Base-by-base conservation (phyloP, 129 eudicot genomes). In the Pulicaria dysenterica region DNA sequence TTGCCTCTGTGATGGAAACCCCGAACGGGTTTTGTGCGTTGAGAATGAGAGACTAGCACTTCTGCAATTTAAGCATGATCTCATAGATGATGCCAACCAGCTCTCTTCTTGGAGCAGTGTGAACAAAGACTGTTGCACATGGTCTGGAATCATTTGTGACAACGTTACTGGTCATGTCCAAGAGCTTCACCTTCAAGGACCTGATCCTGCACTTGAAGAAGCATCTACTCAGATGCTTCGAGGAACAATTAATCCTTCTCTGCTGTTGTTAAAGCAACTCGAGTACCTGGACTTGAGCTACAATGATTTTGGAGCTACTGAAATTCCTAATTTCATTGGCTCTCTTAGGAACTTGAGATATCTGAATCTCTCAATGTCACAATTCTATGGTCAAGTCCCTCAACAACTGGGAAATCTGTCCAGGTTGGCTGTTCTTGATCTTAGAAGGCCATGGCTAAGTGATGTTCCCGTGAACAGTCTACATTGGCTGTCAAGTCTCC, bases 111-210 rank as follows among this genome's bases (percentile, higher is more conserved):
- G 84, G 84, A 44, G 15, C 14, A 31, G 60, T 11, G 46, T 11
- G 1, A 56, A 55, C 38, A 61, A 40, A 3, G 81, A 64, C 58
- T 83, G 80, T 19, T 73, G 85, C 60, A 38, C 39, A 54, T 81
- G 81, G 85, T 8, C 15, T 8, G 70, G 78, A 11, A 51, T 73
- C 19, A 31, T 73, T 43, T 84, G 88, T 55, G 51, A 69, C 42
- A 77, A 69, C 56, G 5, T 36, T 1, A 80, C 85, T 0, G 79
- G 85, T 45, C 81, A 64, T 64, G 85, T 84, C 59, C 63, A 8
- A 10, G 77, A 81, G 66, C 73, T 84, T 47, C 83, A 69, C 58
- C 88, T 80, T 42, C 88, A 11, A 10, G 64, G 56, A 3, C 64
- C 53, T 11, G 51, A 41, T 41, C 51, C 60, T 2, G 19, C 10